Evolutionary conservation across 345 rosid genomes (phyloP).

Genomic region (Arabidopsis suecica): DNA sequence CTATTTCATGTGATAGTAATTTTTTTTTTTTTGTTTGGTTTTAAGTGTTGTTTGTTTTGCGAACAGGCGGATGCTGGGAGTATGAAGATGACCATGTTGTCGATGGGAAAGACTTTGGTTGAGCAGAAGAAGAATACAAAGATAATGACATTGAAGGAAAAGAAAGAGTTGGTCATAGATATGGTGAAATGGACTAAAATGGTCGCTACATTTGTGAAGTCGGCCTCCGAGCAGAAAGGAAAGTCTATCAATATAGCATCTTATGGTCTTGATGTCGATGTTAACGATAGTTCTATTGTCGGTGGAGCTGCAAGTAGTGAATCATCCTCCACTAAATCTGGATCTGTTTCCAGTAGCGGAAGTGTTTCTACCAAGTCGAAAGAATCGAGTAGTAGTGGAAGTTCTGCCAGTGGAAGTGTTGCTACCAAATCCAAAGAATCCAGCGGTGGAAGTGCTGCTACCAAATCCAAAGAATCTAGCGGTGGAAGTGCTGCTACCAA

Average conservation of each 20-base stretch:
- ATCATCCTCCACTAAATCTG: neutral
- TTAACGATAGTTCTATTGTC: slow-evolving; percentile 19
- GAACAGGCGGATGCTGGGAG: slow-evolving; percentile 28
- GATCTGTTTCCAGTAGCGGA: neutral
- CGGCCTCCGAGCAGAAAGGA: slow-evolving; percentile 37
- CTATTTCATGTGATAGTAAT: neutral
- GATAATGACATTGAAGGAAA: slow-evolving; percentile 5
- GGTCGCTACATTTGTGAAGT: slow-evolving; percentile 28
- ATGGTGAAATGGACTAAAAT: slow-evolving; percentile 39
- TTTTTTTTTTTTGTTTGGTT: neutral
- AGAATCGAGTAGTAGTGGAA: neutral
- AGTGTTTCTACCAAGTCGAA: neutral
- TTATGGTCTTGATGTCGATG: slow-evolving; percentile 36
- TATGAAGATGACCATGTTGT: slow-evolving; percentile 21
- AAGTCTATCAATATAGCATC: slow-evolving; percentile 22
- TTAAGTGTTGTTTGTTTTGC: neutral
- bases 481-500: neutral
- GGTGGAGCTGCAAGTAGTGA: neutral
- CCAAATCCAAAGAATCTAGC: neutral
- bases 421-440: neutral
- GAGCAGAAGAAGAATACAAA: slow-evolving; percentile 24
- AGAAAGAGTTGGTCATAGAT: slow-evolving; percentile 1
- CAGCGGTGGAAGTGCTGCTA: neutral
- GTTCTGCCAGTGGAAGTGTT: neutral
- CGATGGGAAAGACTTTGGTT: slow-evolving; percentile 40